Base-by-base conservation (phyloP, 768 basidiomycete genomes). In the Amanita exitialis region DNA sequence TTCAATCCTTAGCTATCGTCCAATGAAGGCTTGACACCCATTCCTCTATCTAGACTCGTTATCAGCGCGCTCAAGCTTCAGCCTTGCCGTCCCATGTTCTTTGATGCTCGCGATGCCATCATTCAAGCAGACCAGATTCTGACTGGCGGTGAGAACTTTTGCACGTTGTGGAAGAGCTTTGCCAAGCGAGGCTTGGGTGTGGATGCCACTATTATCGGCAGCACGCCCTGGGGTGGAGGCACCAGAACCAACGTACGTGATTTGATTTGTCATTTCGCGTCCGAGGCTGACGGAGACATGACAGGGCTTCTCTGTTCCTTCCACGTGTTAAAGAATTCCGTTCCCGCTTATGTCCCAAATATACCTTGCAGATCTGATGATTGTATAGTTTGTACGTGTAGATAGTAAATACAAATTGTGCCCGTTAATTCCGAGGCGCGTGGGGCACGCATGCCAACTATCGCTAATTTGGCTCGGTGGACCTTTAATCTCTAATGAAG, bases 51-150 rank as follows among this genome's bases (percentile, higher is more conserved):
- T 79, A 81, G 64, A 16, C 82, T 97, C 41, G 84, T 96, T 38
- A 49, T 98, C 25, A 83, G 86, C 62, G 93, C 76, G 8, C 95
- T 99, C 93, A 97, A 97, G 76, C 71, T 96, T 39, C 94, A 97
- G 63, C 81, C 84, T 3, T 99, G 95, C 70, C 77, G 85, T 23
- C 95, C 95, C 16, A 76, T 74, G 42, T 94, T 95, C 83, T 88
- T 92, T 60, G 83, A 92, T 51, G 87, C 92, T 15, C 82, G 92
- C 53, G 83, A 86, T 64, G 89, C 91, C 13, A 92, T 95, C 64
- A 80, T 95, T 56, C 83, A 90, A 57, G 93, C 95, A 18, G 95
- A 97, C 64, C 72, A 90, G 63, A 68, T 88, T 39, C 76, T 96
- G 53, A 97, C 95, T 3, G 89, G 83, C 12, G 95, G 95, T 3